phyloP scores from a whole-genome alignment of 164 flowering plant genomes.

The Vitis rotundifolia region DNA sequence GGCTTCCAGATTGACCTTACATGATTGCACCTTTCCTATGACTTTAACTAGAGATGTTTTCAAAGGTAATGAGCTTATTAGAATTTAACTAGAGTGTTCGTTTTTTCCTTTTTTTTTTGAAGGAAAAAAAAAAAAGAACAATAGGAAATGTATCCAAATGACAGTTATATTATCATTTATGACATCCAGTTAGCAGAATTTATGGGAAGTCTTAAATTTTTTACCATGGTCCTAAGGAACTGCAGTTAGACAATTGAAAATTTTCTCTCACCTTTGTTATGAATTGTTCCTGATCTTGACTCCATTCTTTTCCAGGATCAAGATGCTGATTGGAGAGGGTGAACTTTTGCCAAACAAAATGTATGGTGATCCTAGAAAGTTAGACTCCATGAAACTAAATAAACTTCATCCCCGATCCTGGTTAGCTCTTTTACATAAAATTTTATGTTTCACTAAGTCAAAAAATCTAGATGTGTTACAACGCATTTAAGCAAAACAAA shows the following conservation, averaged over 20 bases:
- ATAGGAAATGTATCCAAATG: no score
- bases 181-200: background rate
- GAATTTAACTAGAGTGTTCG: no score
- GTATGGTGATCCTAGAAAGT: constrained; percentile 57
- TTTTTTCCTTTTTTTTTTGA: no score
- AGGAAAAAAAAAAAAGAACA: no score
- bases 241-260: background rate
- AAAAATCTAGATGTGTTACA: background rate
- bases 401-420: constrained; percentile 78
- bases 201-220: background rate
- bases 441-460: background rate
- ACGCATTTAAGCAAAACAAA: background rate
- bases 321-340: constrained; percentile 46
- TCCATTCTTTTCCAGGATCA: constrained; percentile 44
- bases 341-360: constrained; percentile 22
- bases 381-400: constrained; percentile 40
- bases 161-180: no score
- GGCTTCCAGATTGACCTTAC: no score
- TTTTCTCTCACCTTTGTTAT: background rate
- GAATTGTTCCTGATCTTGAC: background rate
- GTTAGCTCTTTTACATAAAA: constrained; percentile 31
- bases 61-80: no score
- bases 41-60: no score
- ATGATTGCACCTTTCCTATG: no score
- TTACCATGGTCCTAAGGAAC: background rate